Conservation (phyloP, 148 eudicot species). For the Limonium bicolor region DNA sequence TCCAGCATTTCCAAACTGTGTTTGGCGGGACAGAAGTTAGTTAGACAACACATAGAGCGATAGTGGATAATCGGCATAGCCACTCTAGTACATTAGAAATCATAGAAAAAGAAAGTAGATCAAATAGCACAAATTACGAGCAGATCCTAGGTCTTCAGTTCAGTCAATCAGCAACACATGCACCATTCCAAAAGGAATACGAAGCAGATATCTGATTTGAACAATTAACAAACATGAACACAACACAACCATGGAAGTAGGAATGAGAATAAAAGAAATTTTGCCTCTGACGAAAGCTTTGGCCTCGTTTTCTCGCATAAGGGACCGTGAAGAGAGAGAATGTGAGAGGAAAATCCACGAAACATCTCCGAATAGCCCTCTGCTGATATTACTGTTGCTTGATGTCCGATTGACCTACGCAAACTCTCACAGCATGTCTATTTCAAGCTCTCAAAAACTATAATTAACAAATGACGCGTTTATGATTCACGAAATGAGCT, state of each 20-base stretch:
- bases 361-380: constrained; percentile 45
- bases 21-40: too few species aligned
- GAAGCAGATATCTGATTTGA: too few species aligned
- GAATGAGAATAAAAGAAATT: not conserved
- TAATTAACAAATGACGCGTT: not conserved
- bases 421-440: not conserved
- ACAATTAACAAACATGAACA: too few species aligned
- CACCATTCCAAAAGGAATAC: too few species aligned
- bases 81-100: too few species aligned
- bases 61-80: too few species aligned
- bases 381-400: constrained; percentile 44
- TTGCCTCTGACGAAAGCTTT: constrained; percentile 78
- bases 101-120: too few species aligned
- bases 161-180: too few species aligned
- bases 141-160: too few species aligned
- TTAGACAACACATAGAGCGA: too few species aligned
- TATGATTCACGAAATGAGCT: not conserved
- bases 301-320: constrained; percentile 59
- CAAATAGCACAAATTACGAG: too few species aligned
- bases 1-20: constrained; percentile 96
- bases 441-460: not conserved
- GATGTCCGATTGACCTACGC: constrained; percentile 38
- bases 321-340: constrained; percentile 49
- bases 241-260: too few species aligned
- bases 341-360: constrained; percentile 70